Conservation (phyloP, 495 filamentous ascomycete genomes). For the Rhypophila decipiens region DNA sequence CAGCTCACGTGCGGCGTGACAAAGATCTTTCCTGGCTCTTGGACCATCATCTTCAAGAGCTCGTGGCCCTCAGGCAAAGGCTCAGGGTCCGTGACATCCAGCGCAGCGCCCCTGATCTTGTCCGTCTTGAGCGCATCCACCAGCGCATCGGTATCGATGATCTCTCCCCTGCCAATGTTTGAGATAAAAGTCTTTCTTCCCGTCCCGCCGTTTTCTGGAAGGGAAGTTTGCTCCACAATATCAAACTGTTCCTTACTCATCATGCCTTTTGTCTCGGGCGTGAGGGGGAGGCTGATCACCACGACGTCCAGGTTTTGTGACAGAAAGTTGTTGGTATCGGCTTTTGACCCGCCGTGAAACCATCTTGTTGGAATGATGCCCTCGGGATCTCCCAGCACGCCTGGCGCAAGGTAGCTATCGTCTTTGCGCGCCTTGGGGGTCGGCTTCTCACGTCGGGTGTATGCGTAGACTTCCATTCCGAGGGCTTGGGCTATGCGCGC, state of each 20-base stretch:
- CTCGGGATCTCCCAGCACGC: constrained; percentile 72
- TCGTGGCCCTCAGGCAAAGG: constrained; percentile 64
- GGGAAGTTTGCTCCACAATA: constrained; percentile 46
- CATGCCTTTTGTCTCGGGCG: constrained; percentile 56
- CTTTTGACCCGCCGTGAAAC: constrained; percentile 61
- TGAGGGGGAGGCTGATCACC: constrained; percentile 69
- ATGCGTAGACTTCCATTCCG: constrained; percentile 77
- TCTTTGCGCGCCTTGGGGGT: constrained; percentile 54
- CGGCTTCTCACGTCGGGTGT: constrained; percentile 59
- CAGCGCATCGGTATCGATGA: constrained; percentile 65
- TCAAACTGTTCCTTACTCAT: constrained; percentile 60
- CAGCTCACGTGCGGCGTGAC: constrained; percentile 79
- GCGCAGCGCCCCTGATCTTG: constrained; percentile 61
- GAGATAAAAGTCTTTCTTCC: constrained; percentile 57
- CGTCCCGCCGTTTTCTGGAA: too few species aligned
- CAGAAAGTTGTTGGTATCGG: constrained; percentile 59
- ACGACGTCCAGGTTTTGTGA: constrained; percentile 65
- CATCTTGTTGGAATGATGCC: constrained; percentile 64
- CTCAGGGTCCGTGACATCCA: constrained; percentile 87
- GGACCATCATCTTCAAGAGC: constrained; percentile 64
- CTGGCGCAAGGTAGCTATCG: constrained; percentile 61
- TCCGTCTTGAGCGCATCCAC: constrained; percentile 53
- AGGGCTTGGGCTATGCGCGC: constrained; percentile 62
- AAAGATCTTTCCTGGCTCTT: too few species aligned
- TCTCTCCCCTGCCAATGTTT: constrained; percentile 69